Conservation (phyloP, 2,329 filamentous ascomycete genomes). For the Periglandula ipomoeae region DNA sequence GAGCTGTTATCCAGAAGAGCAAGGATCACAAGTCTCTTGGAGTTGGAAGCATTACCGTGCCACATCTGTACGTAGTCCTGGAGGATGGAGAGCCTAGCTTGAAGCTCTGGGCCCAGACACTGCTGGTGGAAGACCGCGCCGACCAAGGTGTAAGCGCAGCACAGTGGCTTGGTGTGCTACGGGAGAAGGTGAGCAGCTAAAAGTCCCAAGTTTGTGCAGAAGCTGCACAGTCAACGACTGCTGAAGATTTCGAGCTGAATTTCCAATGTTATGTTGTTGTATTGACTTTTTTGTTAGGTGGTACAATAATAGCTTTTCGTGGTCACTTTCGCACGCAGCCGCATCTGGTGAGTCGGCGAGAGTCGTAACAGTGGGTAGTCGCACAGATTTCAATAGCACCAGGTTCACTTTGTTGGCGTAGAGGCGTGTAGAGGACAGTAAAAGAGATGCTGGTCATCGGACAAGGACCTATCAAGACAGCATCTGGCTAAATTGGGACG, state of each 20-base stretch:
- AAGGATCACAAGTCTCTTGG: conserved; percentile 77
- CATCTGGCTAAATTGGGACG: neutral
- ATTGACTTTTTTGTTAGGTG: conserved; percentile 1
- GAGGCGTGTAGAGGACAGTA: neutral
- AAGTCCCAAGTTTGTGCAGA: neutral
- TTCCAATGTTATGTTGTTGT: neutral
- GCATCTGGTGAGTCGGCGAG: neutral
- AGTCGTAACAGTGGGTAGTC: too few species aligned
- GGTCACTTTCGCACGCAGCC: neutral
- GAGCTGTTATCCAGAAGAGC: conserved; percentile 86
- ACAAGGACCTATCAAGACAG: neutral
- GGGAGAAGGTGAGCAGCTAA: conserved; percentile 69
- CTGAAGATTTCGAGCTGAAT: neutral
- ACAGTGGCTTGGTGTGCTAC: conserved; percentile 84
- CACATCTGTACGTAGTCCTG: conserved; percentile 85
- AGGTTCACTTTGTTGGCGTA: neutral
- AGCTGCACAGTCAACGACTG: neutral
- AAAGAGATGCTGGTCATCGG: neutral
- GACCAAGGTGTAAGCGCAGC: conserved; percentile 88
- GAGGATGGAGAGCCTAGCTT: conserved; percentile 94
- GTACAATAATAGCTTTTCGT: conserved; percentile 1
- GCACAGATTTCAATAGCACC: neutral
- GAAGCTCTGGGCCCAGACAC: conserved; percentile 92
- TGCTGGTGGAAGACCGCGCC: conserved; percentile 88
- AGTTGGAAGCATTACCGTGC: conserved; percentile 86